phyloP scores from a whole-genome alignment of 2,329 filamentous ascomycete species.

The Ascochyta lentis region DNA sequence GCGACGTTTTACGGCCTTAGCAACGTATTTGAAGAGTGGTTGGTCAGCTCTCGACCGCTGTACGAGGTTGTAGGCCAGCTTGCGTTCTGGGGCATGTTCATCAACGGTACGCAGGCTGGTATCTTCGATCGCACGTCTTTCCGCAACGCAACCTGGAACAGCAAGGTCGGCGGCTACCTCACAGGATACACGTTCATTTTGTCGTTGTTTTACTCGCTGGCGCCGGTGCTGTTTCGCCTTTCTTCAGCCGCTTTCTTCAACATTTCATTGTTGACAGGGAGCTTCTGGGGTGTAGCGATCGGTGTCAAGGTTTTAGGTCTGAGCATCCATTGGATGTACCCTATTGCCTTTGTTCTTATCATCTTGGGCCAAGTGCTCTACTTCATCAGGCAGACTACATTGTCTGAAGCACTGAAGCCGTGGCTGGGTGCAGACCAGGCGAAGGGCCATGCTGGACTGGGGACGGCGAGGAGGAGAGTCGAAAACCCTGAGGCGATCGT shows the following conservation, averaged over 20 bases:
- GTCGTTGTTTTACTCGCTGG: conserved; percentile 83
- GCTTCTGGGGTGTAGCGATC: conserved; percentile 97
- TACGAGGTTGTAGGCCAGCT: conserved; percentile 95
- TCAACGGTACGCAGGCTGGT: conserved; percentile 88
- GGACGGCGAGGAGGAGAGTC: conserved; percentile 41
- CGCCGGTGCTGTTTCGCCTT: conserved; percentile 87
- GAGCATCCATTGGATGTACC: conserved; percentile 86
- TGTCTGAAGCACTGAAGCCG: conserved; percentile 91
- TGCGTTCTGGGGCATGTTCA: conserved; percentile 83
- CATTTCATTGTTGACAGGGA: conserved; percentile 89
- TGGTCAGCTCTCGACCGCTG: conserved; percentile 83
- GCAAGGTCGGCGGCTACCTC: conserved; percentile 76
- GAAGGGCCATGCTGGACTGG: conserved; percentile 44
- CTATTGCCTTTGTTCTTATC: conserved; percentile 93
- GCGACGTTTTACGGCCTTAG: conserved; percentile 89
- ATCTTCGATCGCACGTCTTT: conserved; percentile 89
- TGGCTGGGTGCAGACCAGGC: conserved; percentile 93
- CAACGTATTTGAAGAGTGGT: conserved; percentile 94
- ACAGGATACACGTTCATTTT: conserved; percentile 89
- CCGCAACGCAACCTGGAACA: conserved; percentile 53
- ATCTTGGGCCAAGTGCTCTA: conserved; percentile 85
- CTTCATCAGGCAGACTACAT: conserved; percentile 79
- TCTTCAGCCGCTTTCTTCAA: conserved; percentile 95
- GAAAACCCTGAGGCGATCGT: conserved; percentile 39
- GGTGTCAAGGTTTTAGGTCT: conserved; percentile 85